Evolutionary conservation across 257 asterid genomes (phyloP).

Genomic region (Plantago major): DNA sequence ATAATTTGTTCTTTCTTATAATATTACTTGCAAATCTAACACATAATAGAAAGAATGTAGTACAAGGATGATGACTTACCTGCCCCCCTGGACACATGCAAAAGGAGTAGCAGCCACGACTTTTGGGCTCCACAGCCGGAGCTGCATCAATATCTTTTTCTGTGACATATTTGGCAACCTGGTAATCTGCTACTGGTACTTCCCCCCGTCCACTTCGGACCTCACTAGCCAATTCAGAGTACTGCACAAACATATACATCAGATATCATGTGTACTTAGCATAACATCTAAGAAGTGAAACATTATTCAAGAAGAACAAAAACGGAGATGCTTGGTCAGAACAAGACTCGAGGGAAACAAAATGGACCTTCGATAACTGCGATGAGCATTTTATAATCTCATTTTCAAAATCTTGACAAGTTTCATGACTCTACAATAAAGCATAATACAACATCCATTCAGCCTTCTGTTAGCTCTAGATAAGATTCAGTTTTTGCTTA

Average conservation of each 20-base stretch:
- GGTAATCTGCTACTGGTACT: constrained; percentile 97
- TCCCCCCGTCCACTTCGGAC: constrained; percentile 81
- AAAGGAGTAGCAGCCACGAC: constrained; percentile 85
- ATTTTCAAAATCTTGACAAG: too few relatives aligned
- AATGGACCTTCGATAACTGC: too few relatives aligned
- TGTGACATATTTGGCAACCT: constrained; percentile 64
- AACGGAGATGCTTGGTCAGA: too few relatives aligned
- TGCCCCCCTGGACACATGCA: constrained; percentile 99
- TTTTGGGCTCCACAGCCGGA: constrained; percentile 30
- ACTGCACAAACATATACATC: constrained; percentile 35
- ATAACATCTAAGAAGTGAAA: constrained; percentile 5
- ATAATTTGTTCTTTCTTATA: constrained; percentile 15
- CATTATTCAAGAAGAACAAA: background rate
- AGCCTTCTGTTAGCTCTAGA: background rate
- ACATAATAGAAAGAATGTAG: background rate
- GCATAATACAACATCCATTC: background rate
- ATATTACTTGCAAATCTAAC: background rate
- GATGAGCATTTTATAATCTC: too few relatives aligned
- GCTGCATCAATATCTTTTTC: constrained; percentile 21
- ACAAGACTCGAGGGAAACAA: too few relatives aligned
- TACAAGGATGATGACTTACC: constrained; percentile 37
- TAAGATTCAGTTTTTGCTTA: background rate
- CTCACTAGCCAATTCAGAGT: constrained; percentile 73
- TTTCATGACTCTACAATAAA: background rate
- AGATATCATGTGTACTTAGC: background rate